Evolutionary conservation across 768 basidiomycete genomes (phyloP).

Genomic region (Trametes cingulata): DNA sequence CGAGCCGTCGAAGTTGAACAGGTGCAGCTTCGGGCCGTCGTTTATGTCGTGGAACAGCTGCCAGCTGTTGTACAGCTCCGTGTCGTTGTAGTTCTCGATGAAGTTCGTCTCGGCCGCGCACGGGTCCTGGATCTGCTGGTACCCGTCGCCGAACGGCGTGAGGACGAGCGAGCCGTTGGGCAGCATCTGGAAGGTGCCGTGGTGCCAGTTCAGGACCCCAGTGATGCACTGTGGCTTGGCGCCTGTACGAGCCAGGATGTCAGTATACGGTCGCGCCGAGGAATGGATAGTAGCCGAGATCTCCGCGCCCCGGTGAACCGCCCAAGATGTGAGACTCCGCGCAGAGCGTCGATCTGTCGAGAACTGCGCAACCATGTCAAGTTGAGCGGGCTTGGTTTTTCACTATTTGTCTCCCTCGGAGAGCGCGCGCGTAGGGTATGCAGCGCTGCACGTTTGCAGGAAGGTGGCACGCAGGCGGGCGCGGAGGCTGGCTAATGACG

Average conservation of each 20-base stretch:
- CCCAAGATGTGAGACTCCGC: too few species aligned
- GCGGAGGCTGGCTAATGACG: not conserved
- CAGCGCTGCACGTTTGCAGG: not conserved
- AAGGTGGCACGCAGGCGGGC: not conserved
- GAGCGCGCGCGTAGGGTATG: not conserved
- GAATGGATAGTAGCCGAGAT: not conserved
- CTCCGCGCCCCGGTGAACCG: not conserved
- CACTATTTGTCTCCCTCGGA: too few species aligned
- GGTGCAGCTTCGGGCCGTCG: constrained; percentile 66
- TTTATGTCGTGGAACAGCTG: constrained; percentile 67
- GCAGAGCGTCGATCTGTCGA: not conserved
- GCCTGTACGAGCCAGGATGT: constrained; percentile 44
- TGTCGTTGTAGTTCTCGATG: constrained; percentile 79
- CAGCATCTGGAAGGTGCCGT: constrained; percentile 71
- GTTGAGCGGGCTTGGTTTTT: too few species aligned
- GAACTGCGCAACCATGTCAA: too few species aligned
- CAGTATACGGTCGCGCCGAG: not conserved
- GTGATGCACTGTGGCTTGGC: constrained; percentile 86
- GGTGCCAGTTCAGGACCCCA: constrained; percentile 86
- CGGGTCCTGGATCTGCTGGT: constrained; percentile 92
- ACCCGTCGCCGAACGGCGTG: constrained; percentile 80
- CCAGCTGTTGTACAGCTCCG: constrained; percentile 67
- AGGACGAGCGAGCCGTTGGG: constrained; percentile 81
- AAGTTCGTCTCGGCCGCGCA: constrained; percentile 89
- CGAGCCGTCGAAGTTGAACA: constrained; percentile 78